A percentile compares a stretch with the other conserved stretches of the same genome.
phyloP scores from a whole-genome alignment of 345 rosid species.

The Aquilaria sinensis region DNA sequence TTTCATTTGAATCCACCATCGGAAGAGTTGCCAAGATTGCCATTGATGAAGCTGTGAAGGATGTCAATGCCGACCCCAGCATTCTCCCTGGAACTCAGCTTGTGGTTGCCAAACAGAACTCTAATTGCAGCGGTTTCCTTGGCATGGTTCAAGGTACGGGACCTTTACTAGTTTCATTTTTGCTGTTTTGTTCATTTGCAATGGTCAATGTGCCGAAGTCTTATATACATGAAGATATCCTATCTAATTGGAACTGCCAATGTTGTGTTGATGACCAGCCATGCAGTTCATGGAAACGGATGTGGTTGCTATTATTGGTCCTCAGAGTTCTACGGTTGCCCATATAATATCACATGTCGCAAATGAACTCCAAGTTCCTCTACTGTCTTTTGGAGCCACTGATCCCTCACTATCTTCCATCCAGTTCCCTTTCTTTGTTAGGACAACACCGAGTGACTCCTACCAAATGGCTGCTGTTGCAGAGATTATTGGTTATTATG shows the following conservation, averaged over 20 bases:
- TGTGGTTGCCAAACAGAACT: slow-evolving; percentile 32
- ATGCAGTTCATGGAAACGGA: slow-evolving; percentile 84
- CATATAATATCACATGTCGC: slow-evolving; percentile 67
- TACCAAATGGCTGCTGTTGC: slow-evolving; percentile 87
- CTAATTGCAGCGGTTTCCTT: slow-evolving; percentile 82
- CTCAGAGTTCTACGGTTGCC: slow-evolving; percentile 82
- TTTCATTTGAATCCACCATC: slow-evolving; percentile 53
- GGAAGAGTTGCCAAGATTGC: slow-evolving; percentile 89
- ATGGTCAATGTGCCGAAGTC: no score
- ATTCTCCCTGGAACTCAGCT: slow-evolving; percentile 59
- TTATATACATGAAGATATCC: not conserved
- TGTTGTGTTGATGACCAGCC: slow-evolving; percentile 39
- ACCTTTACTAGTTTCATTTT: not conserved
- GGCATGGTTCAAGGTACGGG: slow-evolving; percentile 85
- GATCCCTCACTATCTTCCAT: slow-evolving; percentile 82
- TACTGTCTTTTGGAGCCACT: slow-evolving; percentile 83
- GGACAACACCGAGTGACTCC: slow-evolving; percentile 71
- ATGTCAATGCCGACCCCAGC: slow-evolving; percentile 64
- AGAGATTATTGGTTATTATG: slow-evolving; percentile 54
- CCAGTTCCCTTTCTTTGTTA: slow-evolving; percentile 79
- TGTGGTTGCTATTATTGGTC: slow-evolving; percentile 70
- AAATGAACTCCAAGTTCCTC: slow-evolving; percentile 70
- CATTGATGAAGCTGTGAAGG: slow-evolving; percentile 80
- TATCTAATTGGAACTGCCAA: not conserved
- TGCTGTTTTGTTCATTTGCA: no score